Evolutionary conservation across 306 rosid species (phyloP).

Genomic region (Carpinus viminea): DNA sequence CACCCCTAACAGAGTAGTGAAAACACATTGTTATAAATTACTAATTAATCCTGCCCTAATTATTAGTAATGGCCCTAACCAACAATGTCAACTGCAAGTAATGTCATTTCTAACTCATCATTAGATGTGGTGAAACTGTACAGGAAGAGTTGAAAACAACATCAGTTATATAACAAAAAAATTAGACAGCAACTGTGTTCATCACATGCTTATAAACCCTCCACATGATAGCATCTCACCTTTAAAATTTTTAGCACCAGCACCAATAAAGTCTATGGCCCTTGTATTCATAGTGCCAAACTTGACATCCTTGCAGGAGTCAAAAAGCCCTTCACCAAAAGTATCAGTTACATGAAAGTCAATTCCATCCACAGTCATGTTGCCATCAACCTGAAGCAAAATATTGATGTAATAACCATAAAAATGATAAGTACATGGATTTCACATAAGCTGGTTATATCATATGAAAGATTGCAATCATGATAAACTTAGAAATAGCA

Average conservation of each 20-base stretch:
- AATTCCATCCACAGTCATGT: constrained; percentile 83
- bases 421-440: constrained; percentile 2
- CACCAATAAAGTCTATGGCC: constrained; percentile 95
- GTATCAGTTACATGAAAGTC: constrained; percentile 57
- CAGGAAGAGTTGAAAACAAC: neutral
- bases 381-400: constrained; percentile 62
- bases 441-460: constrained; percentile 20
- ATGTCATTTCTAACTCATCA: neutral
- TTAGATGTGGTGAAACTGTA: neutral
- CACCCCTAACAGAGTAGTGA: constrained; percentile 1
- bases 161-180: too few species aligned
- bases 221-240: constrained; percentile 45
- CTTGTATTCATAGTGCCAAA: constrained; percentile 98
- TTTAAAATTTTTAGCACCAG: constrained; percentile 71
- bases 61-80: neutral
- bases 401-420: constrained; percentile 22
- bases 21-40: neutral
- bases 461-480: constrained; percentile 8
- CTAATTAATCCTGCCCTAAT: neutral
- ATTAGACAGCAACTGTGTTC: neutral
- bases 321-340: constrained; percentile 74
- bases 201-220: constrained; percentile 21
- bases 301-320: constrained; percentile 91
- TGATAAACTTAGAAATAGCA: neutral
- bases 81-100: neutral